Evolutionary conservation across 306 rosid species (phyloP), one percentile per base, ranked within the genome.

Genomic region (Cicer bijugum): DNA sequence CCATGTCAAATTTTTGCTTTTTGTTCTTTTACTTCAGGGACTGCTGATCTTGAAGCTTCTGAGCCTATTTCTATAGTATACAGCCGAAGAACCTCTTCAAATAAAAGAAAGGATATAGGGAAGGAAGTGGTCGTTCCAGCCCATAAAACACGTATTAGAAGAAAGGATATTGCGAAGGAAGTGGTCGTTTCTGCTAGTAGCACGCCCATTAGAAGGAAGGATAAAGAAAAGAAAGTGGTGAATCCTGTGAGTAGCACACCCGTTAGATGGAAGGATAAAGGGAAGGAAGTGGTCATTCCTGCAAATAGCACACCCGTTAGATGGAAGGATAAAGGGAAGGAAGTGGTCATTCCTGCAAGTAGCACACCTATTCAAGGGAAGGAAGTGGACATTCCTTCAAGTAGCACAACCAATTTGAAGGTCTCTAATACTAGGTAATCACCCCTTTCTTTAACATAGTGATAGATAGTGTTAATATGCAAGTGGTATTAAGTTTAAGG

Each of bases 21-120:
- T 14, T 47, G 15, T 62, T 17, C 19, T 14, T 52, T 37, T 78
- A 38, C 43, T 78, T 67, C 71, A 83, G 92, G 71, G 58, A 12
- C 33, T 23, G 46, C 78, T 66, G 85, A 55, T 71, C 17, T 4
- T 56, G 86, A 81, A 57, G 74, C 43, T 59, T 53, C 65, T 19
- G 87, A 74, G 81, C 81, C 87, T 69, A 61, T 66, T 64, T 78
- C 96, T 11, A 70, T 84, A 11, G 81, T 76, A 19, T 81, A 74
- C 50, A 57, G 83, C 60, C 76, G 80, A 19, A 83, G 86, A 64
- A 14, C 20, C 17, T 48, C 51, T 77, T 42, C 86, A 7, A 61
- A 56, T 12, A 80, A 80, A 84, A 77, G 80, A 69, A 65, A 44
- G 51, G 16, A 9, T 17, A 17, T 17, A 65, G 53, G 45, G 38